Base-by-base conservation (phyloP, 352 stramenopile species). In the Globisporangium heterothallicum region DNA sequence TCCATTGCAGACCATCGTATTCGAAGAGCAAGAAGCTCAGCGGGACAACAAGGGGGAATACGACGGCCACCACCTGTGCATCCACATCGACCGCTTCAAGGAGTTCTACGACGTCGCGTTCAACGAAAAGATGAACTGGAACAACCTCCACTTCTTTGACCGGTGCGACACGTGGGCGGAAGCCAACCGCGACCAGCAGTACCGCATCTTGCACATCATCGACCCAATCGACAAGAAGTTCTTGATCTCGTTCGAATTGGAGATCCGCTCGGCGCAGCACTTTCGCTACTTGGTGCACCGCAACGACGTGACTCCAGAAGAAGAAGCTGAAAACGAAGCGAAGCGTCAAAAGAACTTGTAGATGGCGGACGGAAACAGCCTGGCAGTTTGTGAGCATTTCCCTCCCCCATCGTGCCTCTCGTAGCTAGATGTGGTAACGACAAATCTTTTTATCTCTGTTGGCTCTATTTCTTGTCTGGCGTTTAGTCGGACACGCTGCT, bases 11-110 rank as follows among this genome's bases (percentile, higher is more conserved):
- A 51, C 70, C 7, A 78, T 88, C 22, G 63, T 88, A 14, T 88
- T 88, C 36, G 74, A 82, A 26, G 74, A 88, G 48, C 63, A 68
- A 19, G 67, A 80, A 56, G 64, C 68, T n/a, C 45, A 78, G 56
- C 64, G 56, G 24, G 66, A 76, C 49, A 78, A 41, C 59, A 81
- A 72, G 63, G 74, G 74, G 35, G 74, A 82, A 58, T 88, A 88
- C 56, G 77, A 88, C 55, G 77, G 77, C 30, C 74, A 88, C 61
- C 77, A 88, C 62, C 56, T 88, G 53, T 88, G 77, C 60, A 81
- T 88, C 56, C 74, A 88, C 59, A 85, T 88, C 25, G 65, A 82
- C 47, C 68, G 73, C 30, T 88, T 88, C 52, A 70, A 88, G 49
- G 68, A 80, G 52, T 72, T 59, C 42, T 86, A 84, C 64, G 63